Conservation (phyloP, 2,329 filamentous ascomycete species). For the Ascochyta koolunga region DNA sequence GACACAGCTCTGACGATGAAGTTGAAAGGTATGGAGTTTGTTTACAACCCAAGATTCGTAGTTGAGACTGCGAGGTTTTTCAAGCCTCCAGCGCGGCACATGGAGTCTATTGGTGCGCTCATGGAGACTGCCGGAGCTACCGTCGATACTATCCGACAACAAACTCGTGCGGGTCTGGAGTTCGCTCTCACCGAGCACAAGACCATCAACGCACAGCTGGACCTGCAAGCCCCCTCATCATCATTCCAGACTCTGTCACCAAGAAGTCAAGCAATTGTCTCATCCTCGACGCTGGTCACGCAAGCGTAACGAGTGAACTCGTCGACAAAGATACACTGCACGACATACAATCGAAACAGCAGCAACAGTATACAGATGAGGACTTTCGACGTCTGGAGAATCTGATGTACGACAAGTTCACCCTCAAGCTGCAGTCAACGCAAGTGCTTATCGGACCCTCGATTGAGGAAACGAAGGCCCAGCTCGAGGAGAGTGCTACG, state of each 20-base stretch:
- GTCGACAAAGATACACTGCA: constrained; percentile 90
- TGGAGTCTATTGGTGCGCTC: constrained; percentile 96
- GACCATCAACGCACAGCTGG: constrained; percentile 93
- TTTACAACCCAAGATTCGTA: constrained; percentile 95
- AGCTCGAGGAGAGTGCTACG: constrained; percentile 72
- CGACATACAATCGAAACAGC: constrained; percentile 90
- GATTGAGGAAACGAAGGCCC: constrained; percentile 84
- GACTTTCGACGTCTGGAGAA: constrained; percentile 88
- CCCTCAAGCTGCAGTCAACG: constrained; percentile 89
- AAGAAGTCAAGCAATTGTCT: constrained; percentile 81
- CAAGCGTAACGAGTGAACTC: constrained; percentile 90
- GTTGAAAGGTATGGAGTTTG: constrained; percentile 92
- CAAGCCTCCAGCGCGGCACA: constrained; percentile 91
- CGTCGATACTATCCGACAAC: constrained; percentile 91
- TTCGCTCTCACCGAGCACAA: constrained; percentile 98
- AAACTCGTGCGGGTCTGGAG: constrained; percentile 92
- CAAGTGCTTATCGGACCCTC: constrained; percentile 95
- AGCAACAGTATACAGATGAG: constrained; percentile 82
- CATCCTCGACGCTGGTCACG: constrained; percentile 95
- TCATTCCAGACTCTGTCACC: constrained; percentile 92
- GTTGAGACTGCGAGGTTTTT: constrained; percentile 95
- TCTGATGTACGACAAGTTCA: constrained; percentile 97
- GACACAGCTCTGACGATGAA: constrained; percentile 91
- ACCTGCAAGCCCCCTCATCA: constrained; percentile 96
- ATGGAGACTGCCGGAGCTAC: constrained; percentile 96